A percentile compares a stretch with the other conserved stretches of the same genome.
phyloP scores from a whole-genome alignment of 139 green algal species.

The Prasinococcaceae sp. region DNA sequence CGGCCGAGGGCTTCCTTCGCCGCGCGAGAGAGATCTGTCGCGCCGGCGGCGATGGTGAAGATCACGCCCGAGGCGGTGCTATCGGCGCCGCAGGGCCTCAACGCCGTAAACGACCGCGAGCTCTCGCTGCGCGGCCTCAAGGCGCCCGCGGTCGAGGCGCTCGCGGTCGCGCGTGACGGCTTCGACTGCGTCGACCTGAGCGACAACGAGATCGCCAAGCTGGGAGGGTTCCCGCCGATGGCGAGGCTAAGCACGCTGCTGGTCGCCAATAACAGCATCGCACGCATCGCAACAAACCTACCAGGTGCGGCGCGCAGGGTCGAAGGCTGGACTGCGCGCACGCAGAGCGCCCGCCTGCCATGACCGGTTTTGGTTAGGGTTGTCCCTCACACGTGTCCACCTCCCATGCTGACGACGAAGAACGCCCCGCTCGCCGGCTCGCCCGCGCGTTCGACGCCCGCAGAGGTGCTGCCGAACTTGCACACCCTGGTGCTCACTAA shows the following conservation, averaged over 20 bases:
- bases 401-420: neutral
- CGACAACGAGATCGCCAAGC: conserved; percentile 84
- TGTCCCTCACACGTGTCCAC: neutral
- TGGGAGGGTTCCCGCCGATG: conserved; percentile 89
- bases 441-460: conserved; percentile 5
- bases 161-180: conserved; percentile 75
- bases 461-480: conserved; percentile 63
- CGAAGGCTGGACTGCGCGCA: no score
- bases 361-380: neutral
- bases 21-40: no score
- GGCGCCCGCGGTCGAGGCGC: conserved; percentile 1
- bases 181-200: conserved; percentile 94
- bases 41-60: no score
- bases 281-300: conserved; percentile 49
- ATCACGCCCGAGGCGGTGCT: conserved; percentile 2
- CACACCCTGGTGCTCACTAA: conserved; percentile 77
- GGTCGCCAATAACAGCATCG: conserved; percentile 78
- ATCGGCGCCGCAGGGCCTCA: neutral
- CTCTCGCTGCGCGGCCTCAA: conserved; percentile 3
- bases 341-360: no score
- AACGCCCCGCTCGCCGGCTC: neutral
- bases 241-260: conserved; percentile 57
- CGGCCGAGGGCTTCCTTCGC: no score
- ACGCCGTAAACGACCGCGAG: conserved; percentile 2
- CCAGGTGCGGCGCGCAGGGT: conserved; percentile 35